Evolutionary conservation across 768 basidiomycete species (phyloP).

Genomic region (Rhodotorula taiwanensis): DNA sequence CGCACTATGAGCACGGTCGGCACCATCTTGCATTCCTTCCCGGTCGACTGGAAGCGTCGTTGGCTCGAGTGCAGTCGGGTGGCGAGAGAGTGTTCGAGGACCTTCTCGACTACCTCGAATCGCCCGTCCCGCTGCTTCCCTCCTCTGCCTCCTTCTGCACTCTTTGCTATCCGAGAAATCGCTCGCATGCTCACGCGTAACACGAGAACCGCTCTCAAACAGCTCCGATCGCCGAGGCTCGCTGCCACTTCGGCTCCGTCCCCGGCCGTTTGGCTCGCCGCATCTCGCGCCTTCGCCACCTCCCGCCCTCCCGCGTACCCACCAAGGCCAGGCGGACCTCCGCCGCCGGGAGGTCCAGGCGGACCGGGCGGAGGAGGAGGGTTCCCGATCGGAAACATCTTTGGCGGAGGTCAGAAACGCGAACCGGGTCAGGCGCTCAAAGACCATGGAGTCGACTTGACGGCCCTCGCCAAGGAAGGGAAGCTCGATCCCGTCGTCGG

Average conservation of each 20-base stretch:
- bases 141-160: too few species aligned
- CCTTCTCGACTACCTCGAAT: too few species aligned
- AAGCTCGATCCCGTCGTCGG: conserved; percentile 36
- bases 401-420: conserved; percentile 16
- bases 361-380: conserved; percentile 20
- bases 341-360: background rate
- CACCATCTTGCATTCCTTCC: too few species aligned
- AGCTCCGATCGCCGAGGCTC: background rate
- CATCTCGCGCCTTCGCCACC: background rate
- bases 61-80: too few species aligned
- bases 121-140: too few species aligned
- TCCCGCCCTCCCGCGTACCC: background rate
- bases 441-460: conserved; percentile 42
- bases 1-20: too few species aligned
- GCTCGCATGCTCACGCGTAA: background rate
- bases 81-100: too few species aligned
- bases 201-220: background rate
- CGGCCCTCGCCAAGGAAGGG: conserved; percentile 44
- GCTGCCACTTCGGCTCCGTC: background rate
- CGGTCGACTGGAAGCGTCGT: too few species aligned
- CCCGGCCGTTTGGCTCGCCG: background rate
- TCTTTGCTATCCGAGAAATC: too few species aligned
- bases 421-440: conserved; percentile 30
- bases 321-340: background rate
- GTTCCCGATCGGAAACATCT: conserved; percentile 38